Percentiles rank a stretch among this genome's conserved stretches.
Evolutionary conservation across 495 filamentous ascomycete species (phyloP).

Genomic region (Glarea lozoyensis): DNA sequence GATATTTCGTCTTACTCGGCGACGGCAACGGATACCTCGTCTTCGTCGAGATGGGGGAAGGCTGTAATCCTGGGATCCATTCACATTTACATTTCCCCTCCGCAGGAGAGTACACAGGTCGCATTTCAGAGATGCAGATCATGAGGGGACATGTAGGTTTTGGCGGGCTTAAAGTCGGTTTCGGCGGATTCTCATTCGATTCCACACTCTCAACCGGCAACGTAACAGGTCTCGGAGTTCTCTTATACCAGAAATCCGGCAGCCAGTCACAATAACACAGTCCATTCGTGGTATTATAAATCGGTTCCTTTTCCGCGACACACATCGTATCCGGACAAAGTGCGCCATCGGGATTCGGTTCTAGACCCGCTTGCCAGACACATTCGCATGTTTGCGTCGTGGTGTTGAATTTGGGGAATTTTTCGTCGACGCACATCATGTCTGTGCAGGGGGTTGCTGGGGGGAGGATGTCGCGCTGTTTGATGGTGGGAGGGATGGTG

Average conservation of each 20-base stretch:
- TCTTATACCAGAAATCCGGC: neutral
- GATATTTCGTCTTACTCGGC: neutral
- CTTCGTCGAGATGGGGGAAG: neutral
- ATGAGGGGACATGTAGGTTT: neutral
- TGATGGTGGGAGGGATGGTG: too few species aligned
- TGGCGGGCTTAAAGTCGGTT: neutral
- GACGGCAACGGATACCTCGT: neutral
- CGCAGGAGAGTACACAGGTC: neutral
- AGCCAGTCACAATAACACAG: neutral
- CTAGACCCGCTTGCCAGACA: neutral
- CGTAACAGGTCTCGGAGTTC: neutral
- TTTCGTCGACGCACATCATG: neutral
- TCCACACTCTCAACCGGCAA: neutral
- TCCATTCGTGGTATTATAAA: neutral
- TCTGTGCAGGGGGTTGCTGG: neutral
- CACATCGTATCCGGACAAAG: neutral
- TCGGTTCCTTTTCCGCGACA: neutral
- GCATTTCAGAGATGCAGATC: neutral
- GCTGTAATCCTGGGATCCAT: neutral
- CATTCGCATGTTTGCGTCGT: neutral
- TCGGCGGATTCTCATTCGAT: too few species aligned
- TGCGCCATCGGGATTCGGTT: neutral
- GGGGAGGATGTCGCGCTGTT: too few species aligned
- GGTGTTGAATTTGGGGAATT: neutral
- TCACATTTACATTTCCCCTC: neutral